Base-by-base conservation (phyloP, 2,329 filamentous ascomycete genomes). In the Fusarium oligoseptatum region DNA sequence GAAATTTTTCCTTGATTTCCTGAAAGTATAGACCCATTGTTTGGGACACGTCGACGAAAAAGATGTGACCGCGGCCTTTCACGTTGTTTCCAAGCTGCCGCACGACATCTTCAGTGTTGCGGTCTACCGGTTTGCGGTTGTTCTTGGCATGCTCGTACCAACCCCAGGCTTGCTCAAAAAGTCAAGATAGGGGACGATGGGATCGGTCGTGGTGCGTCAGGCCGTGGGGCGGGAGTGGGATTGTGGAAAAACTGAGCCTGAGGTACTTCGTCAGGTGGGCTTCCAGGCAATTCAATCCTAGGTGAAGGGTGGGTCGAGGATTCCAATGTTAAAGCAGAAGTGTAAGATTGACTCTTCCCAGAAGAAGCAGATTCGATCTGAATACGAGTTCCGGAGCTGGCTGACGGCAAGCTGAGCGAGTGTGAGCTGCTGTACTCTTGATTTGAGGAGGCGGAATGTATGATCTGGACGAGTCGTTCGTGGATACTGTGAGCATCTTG, bases 11-110 rank as follows among this genome's bases (percentile, higher is more conserved):
- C 15, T 8, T 20, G 14, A 45, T n/a, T 10, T 66, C 39, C 1
- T 6, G 2, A 3, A 37, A 32, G 29, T 68, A 24, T 6, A 20
- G 10, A 1, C 11, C 2, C 71, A 73, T 73, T 6, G 68, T 50
- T n/a, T 6, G 1, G 3, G 71, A 73, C 3, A 34, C 58, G 8
- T 73, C 68, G n/a, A 73, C 48, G 27, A 66, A 66, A 55, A 68
- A 71, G 0, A 73, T 55, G 11, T 71, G 62, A 29, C 71, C 71
- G 6, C 71, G 52, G 3, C 48, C 39, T 11, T 27, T 10, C 0
- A 73, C 64, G 29, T 48, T 60, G 9, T 7, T 55, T 6, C 34
- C 37, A 2, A 73, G 68, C 15, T 27, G 10, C 7, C 1, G 1
- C 9, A 71, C 60, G 1, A 63, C 56, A 8, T 36, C 14, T 27